Base-by-base conservation (phyloP, 2,329 filamentous ascomycete species). In the Myriosclerotinia scirpicola region DNA sequence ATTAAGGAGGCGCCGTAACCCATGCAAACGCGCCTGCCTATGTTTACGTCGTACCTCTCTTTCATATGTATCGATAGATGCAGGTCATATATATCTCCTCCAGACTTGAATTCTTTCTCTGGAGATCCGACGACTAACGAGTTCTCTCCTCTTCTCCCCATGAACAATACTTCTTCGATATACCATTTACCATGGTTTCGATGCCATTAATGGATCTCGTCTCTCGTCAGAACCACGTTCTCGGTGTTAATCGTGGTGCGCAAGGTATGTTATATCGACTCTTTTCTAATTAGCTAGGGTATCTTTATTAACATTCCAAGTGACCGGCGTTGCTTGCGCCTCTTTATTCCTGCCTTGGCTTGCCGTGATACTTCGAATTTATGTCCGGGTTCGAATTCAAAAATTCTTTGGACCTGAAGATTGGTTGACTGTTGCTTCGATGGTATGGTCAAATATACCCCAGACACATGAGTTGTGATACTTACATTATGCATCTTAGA, bases 301-400 rank as follows among this genome's bases (percentile, higher is more conserved):
- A 34, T 6, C 30, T 34, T 34, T 34, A 34, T 34, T 34, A 34
- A 34, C 30, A 34, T 34, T 34, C 4, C 2, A 34, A 59, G 72
- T 75, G 42, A 75, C 73, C 5, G 74, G 74, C 26, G 73, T 75
- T 50, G 73, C 71, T 2, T 70, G 74, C 46, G 74, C 76, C 22
- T 78, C 81, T 42, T 53, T 81, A 22, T 67, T 74, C 11, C 48
- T 81, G 9, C 76, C 77, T 2, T 76, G 78, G 65, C 69, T 76
- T 42, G 71, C 73, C 3, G 69, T 73, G 14, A 42, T 61, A 22
- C 67, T 76, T 44, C 72, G 75, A 63, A 69, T 73, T 53, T 75
- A 75, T 66, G 73, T 75, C 22, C 69, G 75, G n/a, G 54, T 71
- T 12, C 53, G 67, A 9, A 71, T 76, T 44, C 65, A 74, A 50